Conservation (phyloP, 495 filamentous ascomycete species). For the Penicillium steckii region DNA sequence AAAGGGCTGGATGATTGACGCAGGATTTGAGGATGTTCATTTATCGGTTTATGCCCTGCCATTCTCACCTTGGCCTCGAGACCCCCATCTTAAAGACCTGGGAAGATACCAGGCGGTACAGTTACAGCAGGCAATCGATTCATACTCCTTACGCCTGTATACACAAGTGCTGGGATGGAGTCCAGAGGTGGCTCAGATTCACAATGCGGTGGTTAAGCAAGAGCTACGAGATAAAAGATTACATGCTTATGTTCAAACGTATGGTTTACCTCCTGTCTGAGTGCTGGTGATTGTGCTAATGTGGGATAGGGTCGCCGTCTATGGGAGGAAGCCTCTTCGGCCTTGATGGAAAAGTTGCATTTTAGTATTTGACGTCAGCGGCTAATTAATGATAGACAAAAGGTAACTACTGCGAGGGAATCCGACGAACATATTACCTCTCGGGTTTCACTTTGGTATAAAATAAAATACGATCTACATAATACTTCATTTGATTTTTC, state of each 20-base stretch:
- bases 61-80: slow-evolving; percentile 65
- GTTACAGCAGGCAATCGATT: slow-evolving; percentile 59
- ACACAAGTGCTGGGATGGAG: slow-evolving; percentile 53
- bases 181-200: slow-evolving; percentile 31
- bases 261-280: background rate
- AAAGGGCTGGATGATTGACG: slow-evolving; percentile 37
- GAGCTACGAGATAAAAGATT: slow-evolving; percentile 17
- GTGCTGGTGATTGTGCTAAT: slow-evolving; percentile 6
- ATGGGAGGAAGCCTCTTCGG: slow-evolving; percentile 19
- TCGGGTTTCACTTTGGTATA: too few species aligned
- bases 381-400: too few species aligned
- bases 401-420: too few species aligned
- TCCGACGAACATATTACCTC: too few species aligned
- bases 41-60: slow-evolving; percentile 59
- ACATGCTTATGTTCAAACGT: slow-evolving; percentile 32
- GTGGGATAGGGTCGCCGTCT: slow-evolving; percentile 16
- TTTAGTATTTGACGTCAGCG: too few species aligned
- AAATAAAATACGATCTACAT: too few species aligned
- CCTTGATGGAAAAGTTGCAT: too few species aligned
- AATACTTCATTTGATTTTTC: too few species aligned
- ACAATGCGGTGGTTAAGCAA: slow-evolving; percentile 31
- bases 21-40: slow-evolving; percentile 59
- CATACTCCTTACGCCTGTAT: slow-evolving; percentile 56
- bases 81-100: slow-evolving; percentile 61
- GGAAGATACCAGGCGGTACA: slow-evolving; percentile 60